Evolutionary conservation across 768 basidiomycete species (phyloP).

Genomic region (Sarcodon sp.): DNA sequence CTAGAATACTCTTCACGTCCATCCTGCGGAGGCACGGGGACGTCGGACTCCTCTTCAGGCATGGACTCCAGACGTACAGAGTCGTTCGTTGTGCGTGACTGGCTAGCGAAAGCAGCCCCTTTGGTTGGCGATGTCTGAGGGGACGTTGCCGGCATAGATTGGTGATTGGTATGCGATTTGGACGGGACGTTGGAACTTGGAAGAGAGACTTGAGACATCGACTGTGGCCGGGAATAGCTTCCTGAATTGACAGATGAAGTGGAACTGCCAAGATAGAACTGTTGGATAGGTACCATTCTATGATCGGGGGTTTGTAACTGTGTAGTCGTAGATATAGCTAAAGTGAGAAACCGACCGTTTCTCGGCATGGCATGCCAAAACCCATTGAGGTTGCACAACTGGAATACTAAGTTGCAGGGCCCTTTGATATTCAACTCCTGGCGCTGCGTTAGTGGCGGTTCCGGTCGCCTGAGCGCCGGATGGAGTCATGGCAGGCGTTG

Average conservation of each 20-base stretch:
- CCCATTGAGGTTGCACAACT: slow-evolving; percentile 90
- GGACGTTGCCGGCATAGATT: slow-evolving; percentile 51
- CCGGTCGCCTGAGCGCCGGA: slow-evolving; percentile 43
- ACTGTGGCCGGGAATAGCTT: slow-evolving; percentile 45
- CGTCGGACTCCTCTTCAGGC: slow-evolving; percentile 30
- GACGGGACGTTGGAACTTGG: slow-evolving; percentile 18
- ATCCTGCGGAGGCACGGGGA: slow-evolving; percentile 19
- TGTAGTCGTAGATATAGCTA: neutral
- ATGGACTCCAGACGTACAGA: slow-evolving; percentile 29
- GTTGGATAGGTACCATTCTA: slow-evolving; percentile 81
- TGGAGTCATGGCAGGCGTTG: slow-evolving; percentile 67
- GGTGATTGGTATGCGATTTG: slow-evolving; percentile 26
- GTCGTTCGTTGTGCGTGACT: slow-evolving; percentile 8
- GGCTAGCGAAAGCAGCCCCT: slow-evolving; percentile 11
- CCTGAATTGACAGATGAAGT: slow-evolving; percentile 28
- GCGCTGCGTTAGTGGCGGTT: slow-evolving; percentile 32
- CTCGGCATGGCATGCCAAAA: slow-evolving; percentile 78
- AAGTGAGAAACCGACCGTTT: slow-evolving; percentile 44
- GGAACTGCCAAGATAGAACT: slow-evolving; percentile 70
- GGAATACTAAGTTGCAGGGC: slow-evolving; percentile 91
- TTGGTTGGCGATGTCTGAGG: slow-evolving; percentile 23
- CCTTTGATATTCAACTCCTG: slow-evolving; percentile 88
- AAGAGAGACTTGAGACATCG: slow-evolving; percentile 61
- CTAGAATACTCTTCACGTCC: slow-evolving; percentile 6
- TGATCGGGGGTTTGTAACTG: neutral